phyloP scores from a whole-genome alignment of 2,329 filamentous ascomycete species.

The Sordariomycetes sp. region DNA sequence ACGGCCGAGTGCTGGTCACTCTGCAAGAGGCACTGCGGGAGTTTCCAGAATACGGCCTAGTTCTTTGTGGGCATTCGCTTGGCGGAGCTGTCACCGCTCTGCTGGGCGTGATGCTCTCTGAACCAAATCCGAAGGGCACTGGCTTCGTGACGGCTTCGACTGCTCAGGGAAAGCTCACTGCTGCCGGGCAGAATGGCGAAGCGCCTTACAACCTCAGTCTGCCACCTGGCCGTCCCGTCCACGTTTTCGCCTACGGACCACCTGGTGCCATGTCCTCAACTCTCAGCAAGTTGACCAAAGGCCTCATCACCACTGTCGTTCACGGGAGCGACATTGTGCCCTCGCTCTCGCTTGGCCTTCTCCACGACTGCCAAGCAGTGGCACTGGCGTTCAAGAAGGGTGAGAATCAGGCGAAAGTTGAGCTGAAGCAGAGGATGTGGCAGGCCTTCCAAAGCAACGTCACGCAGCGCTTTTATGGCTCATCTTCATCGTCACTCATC shows the following conservation, averaged over 20 bases:
- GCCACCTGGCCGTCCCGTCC: constrained; percentile 60
- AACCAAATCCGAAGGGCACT: constrained; percentile 44
- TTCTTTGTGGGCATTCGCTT: constrained; percentile 61
- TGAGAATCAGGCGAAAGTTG: constrained; percentile 54
- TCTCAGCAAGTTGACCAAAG: constrained; percentile 60
- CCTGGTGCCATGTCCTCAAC: constrained; percentile 64
- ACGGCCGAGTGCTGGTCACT: constrained; percentile 57
- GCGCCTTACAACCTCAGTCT: constrained; percentile 32
- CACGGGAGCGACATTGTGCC: constrained; percentile 69
- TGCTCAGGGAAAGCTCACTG: constrained; percentile 31
- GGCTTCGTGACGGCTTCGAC: constrained; percentile 54
- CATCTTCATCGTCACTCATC: constrained; percentile 11
- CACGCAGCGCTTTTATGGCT: constrained; percentile 32
- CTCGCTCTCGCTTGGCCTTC: constrained; percentile 60
- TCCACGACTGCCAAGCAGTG: constrained; percentile 67
- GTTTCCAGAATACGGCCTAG: constrained; percentile 59
- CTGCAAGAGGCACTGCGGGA: constrained; percentile 57
- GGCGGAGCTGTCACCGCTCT: constrained; percentile 63
- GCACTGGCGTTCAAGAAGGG: constrained; percentile 67
- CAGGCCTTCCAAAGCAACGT: constrained; percentile 53
- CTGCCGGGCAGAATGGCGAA: constrained; percentile 17
- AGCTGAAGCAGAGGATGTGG: constrained; percentile 60
- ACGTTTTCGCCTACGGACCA: constrained; percentile 72
- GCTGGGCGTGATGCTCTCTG: constrained; percentile 61
- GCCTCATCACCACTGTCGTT: constrained; percentile 65